Evolutionary conservation across 148 eudicot genomes (phyloP).

Genomic region (Arctostaphylos glauca): DNA sequence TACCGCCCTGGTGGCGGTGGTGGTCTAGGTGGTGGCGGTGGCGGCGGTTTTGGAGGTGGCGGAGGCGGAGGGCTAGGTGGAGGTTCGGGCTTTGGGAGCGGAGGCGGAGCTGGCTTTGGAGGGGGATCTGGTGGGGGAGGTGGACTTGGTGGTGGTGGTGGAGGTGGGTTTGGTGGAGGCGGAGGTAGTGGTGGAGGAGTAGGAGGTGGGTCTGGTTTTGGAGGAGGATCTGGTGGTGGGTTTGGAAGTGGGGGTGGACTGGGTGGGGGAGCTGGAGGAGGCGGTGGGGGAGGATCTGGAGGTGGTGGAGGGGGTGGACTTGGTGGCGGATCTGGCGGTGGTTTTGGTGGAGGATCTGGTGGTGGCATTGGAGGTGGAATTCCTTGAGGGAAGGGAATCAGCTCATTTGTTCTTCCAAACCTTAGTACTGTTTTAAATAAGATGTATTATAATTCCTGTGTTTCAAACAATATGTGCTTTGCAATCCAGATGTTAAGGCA

Average conservation of each 20-base stretch:
- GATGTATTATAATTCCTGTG: too few species aligned
- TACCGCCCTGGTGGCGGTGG: not conserved
- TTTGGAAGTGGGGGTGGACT: conserved; percentile 13
- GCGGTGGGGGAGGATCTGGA: conserved; percentile 10
- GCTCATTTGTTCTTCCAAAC: not conserved
- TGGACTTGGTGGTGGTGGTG: conserved; percentile 21
- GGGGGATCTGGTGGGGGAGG: conserved; percentile 12
- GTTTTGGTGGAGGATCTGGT: conserved; percentile 15
- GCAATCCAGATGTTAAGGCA: too few species aligned
- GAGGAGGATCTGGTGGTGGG: conserved; percentile 19
- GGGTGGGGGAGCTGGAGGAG: conserved; percentile 13
- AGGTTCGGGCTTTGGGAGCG: conserved; percentile 6
- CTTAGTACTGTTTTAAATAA: not conserved
- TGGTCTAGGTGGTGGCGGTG: conserved; percentile 2
- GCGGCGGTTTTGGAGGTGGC: conserved; percentile 19
- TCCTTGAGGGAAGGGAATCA: conserved; percentile 3
- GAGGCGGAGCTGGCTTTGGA: not conserved
- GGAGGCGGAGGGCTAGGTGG: conserved; percentile 15
- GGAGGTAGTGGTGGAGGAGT: not conserved
- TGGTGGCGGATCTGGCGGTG: conserved; percentile 7
- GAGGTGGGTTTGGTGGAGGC: conserved; percentile 13
- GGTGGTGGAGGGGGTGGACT: conserved; percentile 9
- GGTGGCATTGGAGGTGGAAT: conserved; percentile 17
- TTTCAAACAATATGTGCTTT: too few species aligned
- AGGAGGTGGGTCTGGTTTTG: conserved; percentile 14